Base-by-base conservation (phyloP, 1,284 basidiomycete species). In the Cutaneotrichosporon sp. region DNA sequence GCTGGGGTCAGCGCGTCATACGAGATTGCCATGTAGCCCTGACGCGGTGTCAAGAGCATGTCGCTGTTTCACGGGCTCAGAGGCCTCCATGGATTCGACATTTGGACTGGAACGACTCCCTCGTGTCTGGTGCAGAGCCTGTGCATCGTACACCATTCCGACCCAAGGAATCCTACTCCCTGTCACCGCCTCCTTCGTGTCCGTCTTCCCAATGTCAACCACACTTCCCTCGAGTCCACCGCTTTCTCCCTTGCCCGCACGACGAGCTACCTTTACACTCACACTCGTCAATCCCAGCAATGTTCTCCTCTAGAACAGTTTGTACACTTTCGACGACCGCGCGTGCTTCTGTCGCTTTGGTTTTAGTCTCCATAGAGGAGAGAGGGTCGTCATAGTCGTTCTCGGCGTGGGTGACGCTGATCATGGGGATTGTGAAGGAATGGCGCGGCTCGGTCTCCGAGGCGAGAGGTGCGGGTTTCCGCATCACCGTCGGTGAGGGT, bases 261-360 rank as follows among this genome's bases (percentile, higher is more conserved):
- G 26, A 3, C 18, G 14, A 18, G 47, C 21, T 8, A n/a, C 13
- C 49, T 10, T 30, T 22, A 22, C 51, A 53, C 51, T 53, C 51
- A 53, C 51, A 32, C 16, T 53, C 30, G 51, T 31, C 51, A 34
- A 53, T 53, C 36, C 36, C 55, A 0, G 36, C 55, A 42, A 56
- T 56, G 38, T 56, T 56, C 36, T 56, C 55, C 55, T 56, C 55
- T 2, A 56, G 22, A 6, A 56, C 22, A 16, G 13, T 34, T 34
- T 36, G 31, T n/a, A 21, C 34, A 8, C 16, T 55, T 9, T 55
- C 55, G 22, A 30, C 36, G 11, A 21, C 38, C 16, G 7, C 10
- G 55, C 38, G 55, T 22, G 55, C 55, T 21, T 56, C 55, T 6
- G n/a, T 11, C 14, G 26, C 26, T 21, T 40, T 56, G 14, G 6